Conservation (phyloP, 129 eudicot species). For the Arctium minus region DNA sequence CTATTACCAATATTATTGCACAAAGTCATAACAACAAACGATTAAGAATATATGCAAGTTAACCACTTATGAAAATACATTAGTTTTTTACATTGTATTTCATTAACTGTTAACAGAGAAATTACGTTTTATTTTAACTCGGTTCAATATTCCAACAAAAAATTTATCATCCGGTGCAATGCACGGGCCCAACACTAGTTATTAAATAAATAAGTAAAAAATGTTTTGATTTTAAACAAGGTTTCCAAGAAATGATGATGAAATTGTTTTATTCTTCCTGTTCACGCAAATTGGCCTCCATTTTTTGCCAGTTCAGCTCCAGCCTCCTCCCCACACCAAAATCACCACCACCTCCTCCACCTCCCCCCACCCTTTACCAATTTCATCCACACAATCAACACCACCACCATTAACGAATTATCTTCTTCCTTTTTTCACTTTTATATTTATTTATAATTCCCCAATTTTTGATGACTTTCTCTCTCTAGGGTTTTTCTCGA, state of each 20-base stretch:
- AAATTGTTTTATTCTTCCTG: not conserved
- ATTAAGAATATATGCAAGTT: no score
- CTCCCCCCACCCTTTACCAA: not conserved
- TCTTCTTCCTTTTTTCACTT: conserved; percentile 1
- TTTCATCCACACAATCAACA: conserved; percentile 28
- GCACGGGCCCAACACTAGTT: no score
- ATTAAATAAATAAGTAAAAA: not conserved
- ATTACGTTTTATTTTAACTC: no score
- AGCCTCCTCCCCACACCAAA: conserved; percentile 27
- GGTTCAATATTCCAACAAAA: no score
- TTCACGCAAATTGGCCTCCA: conserved; percentile 33
- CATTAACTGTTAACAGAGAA: no score
- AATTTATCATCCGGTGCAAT: no score
- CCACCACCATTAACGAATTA: not conserved
- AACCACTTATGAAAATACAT: no score
- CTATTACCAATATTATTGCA: no score
- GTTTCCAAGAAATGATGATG: not conserved
- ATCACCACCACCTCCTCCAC: conserved; percentile 13
- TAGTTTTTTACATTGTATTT: no score
- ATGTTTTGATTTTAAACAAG: not conserved
- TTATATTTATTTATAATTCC: not conserved
- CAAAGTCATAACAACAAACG: no score
- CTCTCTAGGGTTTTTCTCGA: conserved; percentile 34
- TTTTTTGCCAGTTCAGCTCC: conserved; percentile 33
- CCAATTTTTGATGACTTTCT: conserved; percentile 13